Evolutionary conservation across 805 yeast species (phyloP), one percentile per base, ranked within the genome.

Genomic region (Kluyveromyces siamensis): DNA sequence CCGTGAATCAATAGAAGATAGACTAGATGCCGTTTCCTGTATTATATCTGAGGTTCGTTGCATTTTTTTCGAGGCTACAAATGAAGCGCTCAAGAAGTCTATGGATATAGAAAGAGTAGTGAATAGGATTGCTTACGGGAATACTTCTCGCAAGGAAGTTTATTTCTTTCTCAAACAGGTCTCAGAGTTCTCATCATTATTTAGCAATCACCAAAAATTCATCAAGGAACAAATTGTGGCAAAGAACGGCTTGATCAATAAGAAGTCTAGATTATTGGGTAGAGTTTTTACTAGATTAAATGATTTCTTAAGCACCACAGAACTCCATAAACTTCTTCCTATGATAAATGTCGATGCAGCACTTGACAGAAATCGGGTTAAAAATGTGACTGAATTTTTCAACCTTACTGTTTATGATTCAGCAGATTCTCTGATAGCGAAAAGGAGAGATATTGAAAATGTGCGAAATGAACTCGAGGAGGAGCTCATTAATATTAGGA

Each of bases 31-130:
- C 0, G 74, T 83, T 6, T 74, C 72, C 19, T 74, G 76, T 48
- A 61, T 82, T 4, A 68, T 54, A 27, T 45, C 67, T 1, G 61
- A 62, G 6, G 64, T 68, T 16, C 71, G 72, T 50, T 70, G 67
- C 33, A 62, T 69, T 6, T 61, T 73, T 37, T 65, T 74, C 42
- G 71, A 68, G 35, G 65, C 62, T 6, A 50, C 72, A 9, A 65
- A 69, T 40, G 61, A 60, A 41, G 40, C 60, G 10, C 44, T 73
- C 46, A 67, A 63, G 46, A 59, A 52, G 59, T 50, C 64, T 45
- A 77, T 82, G 0, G 93, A 87, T 60, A 61, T 87, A 9, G 81
- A 82, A 50, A 71, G 77, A 46, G 75, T 74, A 5, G 62, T 84
- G 39, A 74, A 77, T 50, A 74, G 81, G 49, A 69, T 84, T 5